phyloP scores from a whole-genome alignment of 257 asterid genomes.

The Verbena officinalis region DNA sequence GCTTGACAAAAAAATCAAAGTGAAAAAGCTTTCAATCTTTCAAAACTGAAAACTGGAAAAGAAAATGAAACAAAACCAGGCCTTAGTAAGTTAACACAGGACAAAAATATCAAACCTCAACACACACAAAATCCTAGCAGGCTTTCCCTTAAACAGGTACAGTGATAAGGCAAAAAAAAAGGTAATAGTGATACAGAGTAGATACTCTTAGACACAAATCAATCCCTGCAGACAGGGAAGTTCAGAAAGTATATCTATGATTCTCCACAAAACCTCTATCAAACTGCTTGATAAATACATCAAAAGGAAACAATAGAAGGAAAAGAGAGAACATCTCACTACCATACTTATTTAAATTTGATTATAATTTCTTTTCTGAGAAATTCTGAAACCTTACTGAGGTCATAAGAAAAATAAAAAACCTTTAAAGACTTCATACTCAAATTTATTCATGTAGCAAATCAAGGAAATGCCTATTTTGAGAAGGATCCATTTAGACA shows the following conservation, averaged over 20 bases:
- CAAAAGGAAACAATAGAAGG: neutral
- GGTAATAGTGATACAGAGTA: neutral
- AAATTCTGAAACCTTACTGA: neutral
- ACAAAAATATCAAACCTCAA: no score
- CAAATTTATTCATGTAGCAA: constrained; percentile 4
- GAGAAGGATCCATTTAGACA: constrained; percentile 21
- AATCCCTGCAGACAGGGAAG: neutral
- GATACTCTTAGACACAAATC: neutral
- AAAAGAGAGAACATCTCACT: neutral
- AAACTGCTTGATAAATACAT: neutral
- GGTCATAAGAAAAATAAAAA: neutral
- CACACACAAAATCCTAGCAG: no score
- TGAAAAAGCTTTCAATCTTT: no score
- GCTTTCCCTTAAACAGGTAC: constrained; percentile 15
- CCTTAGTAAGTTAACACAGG: no score
- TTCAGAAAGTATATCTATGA: neutral
- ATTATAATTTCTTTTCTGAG: neutral
- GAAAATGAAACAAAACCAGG: no score
- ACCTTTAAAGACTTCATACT: neutral
- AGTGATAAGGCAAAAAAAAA: constrained; percentile 15
- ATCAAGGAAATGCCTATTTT: constrained; percentile 1
- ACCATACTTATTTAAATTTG: neutral
- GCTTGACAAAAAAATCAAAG: no score
- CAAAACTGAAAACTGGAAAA: no score
- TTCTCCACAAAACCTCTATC: neutral